phyloP scores from a whole-genome alignment of 768 basidiomycete species.

The Lentinula edodes region DNA sequence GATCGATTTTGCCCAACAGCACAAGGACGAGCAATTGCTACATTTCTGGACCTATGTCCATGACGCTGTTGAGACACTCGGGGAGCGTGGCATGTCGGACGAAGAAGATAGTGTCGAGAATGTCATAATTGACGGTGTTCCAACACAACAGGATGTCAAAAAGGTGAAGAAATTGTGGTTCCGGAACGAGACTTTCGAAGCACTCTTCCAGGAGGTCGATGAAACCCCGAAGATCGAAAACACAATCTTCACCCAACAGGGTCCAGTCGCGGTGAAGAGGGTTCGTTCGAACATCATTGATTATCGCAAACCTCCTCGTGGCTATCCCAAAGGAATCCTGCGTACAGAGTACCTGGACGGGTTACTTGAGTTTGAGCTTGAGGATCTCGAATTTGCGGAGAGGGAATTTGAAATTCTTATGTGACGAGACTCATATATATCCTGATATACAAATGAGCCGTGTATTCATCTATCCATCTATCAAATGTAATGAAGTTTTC shows the following conservation, averaged over 20 bases:
- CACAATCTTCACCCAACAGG: neutral
- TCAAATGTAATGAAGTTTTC: too few species aligned
- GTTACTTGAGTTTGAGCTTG: too few species aligned
- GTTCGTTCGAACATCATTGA: too few species aligned
- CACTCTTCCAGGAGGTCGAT: neutral
- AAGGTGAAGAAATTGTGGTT: neutral
- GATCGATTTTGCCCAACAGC: neutral
- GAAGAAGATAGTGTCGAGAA: constrained; percentile 1
- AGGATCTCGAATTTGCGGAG: neutral
- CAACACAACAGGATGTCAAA: neutral
- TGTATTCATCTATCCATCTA: too few species aligned
- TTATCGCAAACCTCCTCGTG: too few species aligned
- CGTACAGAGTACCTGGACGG: too few species aligned
- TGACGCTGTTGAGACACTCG: neutral
- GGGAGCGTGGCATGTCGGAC: constrained; percentile 1
- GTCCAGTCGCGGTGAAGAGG: neutral
- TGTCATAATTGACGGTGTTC: neutral
- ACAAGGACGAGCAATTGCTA: neutral
- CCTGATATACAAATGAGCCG: too few species aligned
- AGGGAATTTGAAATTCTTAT: too few species aligned
- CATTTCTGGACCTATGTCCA: neutral
- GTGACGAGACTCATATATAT: too few species aligned
- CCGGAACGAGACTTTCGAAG: neutral
- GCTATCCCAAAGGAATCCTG: too few species aligned
- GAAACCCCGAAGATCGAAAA: neutral